phyloP scores from a whole-genome alignment of 2,329 filamentous ascomycete species.

The Colletotrichum godetiae region DNA sequence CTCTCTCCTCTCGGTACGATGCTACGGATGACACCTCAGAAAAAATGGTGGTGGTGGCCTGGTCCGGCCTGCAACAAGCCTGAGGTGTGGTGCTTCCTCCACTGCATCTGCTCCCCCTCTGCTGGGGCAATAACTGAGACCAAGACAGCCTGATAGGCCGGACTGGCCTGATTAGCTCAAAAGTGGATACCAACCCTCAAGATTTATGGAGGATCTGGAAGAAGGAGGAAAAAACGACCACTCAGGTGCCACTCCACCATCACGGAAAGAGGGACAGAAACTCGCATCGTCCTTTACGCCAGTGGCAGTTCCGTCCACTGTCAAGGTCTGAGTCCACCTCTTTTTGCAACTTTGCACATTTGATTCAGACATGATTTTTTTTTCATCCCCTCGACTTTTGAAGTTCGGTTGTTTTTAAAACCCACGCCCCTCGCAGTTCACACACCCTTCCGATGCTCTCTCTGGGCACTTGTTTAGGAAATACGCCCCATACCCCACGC shows the following conservation, averaged over 20 bases:
- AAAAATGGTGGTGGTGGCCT: background rate
- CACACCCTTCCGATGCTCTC: no score
- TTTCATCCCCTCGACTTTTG: background rate
- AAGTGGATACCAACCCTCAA: background rate
- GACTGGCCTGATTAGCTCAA: background rate
- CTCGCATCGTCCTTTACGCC: constrained; percentile 24
- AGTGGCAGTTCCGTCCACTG: background rate
- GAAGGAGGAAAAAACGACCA: constrained; percentile 24
- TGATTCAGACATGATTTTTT: background rate
- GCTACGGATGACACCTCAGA: background rate
- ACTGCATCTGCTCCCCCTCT: background rate
- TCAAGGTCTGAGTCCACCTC: background rate
- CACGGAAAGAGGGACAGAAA: constrained; percentile 9
- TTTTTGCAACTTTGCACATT: background rate
- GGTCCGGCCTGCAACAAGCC: background rate
- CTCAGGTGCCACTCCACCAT: constrained; percentile 30
- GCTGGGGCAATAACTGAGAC: background rate
- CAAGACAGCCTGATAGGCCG: background rate
- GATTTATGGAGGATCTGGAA: background rate
- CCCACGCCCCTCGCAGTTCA: background rate
- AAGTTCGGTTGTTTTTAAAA: background rate
- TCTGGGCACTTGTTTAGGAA: background rate
- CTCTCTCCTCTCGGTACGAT: no score
- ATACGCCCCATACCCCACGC: background rate
- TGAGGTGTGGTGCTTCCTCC: background rate